Conservation (phyloP, 768 basidiomycete genomes). For the Kwoniella europaea region DNA sequence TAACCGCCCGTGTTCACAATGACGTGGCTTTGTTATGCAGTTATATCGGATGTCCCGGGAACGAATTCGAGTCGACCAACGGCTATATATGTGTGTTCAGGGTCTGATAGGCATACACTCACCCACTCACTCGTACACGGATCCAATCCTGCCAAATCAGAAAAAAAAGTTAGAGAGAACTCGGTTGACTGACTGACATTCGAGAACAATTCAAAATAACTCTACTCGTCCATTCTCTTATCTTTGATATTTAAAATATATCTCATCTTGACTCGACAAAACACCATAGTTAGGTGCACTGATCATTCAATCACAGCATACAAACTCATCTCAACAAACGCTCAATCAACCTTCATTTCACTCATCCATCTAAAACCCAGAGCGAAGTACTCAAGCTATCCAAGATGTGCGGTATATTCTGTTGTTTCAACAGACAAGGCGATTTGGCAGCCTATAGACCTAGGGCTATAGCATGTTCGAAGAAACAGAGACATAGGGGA, state of each 20-base stretch:
- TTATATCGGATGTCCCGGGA: not conserved
- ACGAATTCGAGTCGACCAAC: constrained; percentile 3
- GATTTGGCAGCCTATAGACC: constrained; percentile 71
- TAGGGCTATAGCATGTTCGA: constrained; percentile 80
- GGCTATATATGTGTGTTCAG: not conserved
- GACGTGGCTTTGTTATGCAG: not conserved
- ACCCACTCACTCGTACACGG: not conserved
- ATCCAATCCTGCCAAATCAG: not conserved
- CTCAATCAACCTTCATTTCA: not conserved
- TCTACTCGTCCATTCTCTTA: not conserved
- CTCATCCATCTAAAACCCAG: not conserved
- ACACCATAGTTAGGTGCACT: not conserved
- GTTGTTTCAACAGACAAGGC: constrained; percentile 75
- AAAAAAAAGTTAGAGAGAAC: constrained; percentile 7
- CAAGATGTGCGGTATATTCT: constrained; percentile 90
- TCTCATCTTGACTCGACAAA: constrained; percentile 3
- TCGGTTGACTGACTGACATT: not conserved
- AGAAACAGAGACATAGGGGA: constrained; percentile 87
- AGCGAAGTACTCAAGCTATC: not conserved
- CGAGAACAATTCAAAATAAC: constrained; percentile 1
- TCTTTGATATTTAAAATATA: not conserved
- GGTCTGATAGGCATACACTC: not conserved
- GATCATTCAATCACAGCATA: not conserved
- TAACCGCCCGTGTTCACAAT: not conserved
- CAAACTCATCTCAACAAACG: too few species aligned